A percentile compares a stretch with the other conserved stretches of the same genome.
Conservation (phyloP, 805 yeast species). For the Suhomyces kilbournensis region DNA sequence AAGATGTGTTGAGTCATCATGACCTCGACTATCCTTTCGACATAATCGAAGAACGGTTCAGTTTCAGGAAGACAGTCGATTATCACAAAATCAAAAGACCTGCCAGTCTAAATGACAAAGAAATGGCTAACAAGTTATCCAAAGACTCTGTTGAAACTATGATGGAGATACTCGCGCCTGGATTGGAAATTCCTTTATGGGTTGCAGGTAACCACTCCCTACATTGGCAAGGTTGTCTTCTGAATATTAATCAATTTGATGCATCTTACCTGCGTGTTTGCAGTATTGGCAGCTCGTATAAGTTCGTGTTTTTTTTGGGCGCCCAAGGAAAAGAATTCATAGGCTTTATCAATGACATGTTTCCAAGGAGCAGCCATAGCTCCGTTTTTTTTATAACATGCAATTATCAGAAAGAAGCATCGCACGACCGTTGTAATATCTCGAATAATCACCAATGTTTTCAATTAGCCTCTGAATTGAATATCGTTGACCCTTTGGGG, state of each 20-base stretch:
- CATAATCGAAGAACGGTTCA: background rate
- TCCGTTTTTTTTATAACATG: slow-evolving; percentile 16
- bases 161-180: background rate
- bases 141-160: background rate
- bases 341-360: slow-evolving; percentile 9
- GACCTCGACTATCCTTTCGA: background rate
- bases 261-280: background rate
- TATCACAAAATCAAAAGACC: background rate
- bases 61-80: background rate
- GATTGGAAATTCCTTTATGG: background rate
- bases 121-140: background rate
- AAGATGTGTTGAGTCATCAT: background rate
- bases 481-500: slow-evolving; percentile 32
- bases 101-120: background rate
- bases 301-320: slow-evolving; percentile 23
- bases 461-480: slow-evolving; percentile 20
- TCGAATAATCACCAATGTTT: slow-evolving; percentile 18
- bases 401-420: slow-evolving; percentile 5
- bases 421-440: background rate
- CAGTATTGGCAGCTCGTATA: background rate
- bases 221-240: background rate
- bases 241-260: background rate
- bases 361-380: slow-evolving; percentile 1
- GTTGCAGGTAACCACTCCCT: background rate
- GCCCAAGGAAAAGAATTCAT: slow-evolving; percentile 33